Evolutionary conservation across 495 filamentous ascomycete species (phyloP), one percentile per base, ranked within the genome.

Genomic region (Penicillium alfredii): DNA sequence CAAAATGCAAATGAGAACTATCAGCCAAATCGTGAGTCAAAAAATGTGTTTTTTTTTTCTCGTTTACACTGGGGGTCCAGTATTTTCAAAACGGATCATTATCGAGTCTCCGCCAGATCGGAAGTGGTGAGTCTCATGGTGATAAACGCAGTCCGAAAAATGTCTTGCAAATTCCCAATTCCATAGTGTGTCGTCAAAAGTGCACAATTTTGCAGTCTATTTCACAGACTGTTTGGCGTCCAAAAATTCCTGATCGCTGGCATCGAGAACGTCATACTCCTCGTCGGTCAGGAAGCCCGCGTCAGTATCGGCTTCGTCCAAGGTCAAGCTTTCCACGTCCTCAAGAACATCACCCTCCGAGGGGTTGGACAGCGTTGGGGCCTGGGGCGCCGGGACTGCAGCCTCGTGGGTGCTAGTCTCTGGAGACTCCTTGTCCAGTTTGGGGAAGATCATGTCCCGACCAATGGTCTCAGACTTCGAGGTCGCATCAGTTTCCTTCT

Each of bases 181-280:
- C 35, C 38, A 49, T 46, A 38, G 37, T 42, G 21, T 42, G 24
- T 50, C 43, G 41, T 42, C 12, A 45, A 16, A 30, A 31, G 7
- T 21, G 11, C n/a, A 28, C 32, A 15, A 22, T 26, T 13, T 8
- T n/a, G 11, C 28, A 22, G 11, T 23, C 21, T 44, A 63, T 13
- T 56, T 38, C n/a, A 55, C 32, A 12, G 54, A 50, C 23, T 64
- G 57, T 33, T 60, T 56, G 12, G 61, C 66, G 22, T 66, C 71
- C 38, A 81, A 56, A 40, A 74, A 82, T 58, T 98, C 92, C 53
- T 94, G 88, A 44, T 97, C 93, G 41, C 86, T 93, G 14, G 88
- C 93, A 66, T 94, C 86, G 17, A 97, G 80, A 43, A 97, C 82
- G 45, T 98, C 92, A 50, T 95, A 98, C 66, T 98, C 92, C 50